Evolutionary conservation across 2,329 filamentous ascomycete species (phyloP), one percentile per base, ranked within the genome.

Genomic region (Colletotrichum orbiculare): DNA sequence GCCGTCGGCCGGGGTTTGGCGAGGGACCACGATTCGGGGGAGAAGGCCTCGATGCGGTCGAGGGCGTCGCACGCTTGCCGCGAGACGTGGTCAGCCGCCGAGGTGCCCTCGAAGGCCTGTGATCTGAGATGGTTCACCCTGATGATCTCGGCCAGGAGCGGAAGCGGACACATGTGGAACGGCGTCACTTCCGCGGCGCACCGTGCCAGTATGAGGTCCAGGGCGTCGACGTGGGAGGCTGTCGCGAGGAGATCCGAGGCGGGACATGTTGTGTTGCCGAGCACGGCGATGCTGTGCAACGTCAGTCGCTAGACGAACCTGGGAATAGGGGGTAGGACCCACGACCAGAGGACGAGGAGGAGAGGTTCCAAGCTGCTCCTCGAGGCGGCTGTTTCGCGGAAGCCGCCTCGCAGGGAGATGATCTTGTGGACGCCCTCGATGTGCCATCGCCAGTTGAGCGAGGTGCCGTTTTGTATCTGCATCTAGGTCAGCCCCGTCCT

Each of bases 191-290:
- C 66, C 7, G 34, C 33, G 38, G 53, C 47, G 58, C 70, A 73
- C 4, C 67, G 50, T 6, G 72, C 25, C 12, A 74, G 11, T 1
- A 77, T 65, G 43, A 69, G 61, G 8, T 75, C 69, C 8, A 75
- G 55, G 5, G 73, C 70, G 1, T 72, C 70, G 17, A 74, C 55
- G 33, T 75, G 72, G 12, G 54, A 57, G 2, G 42, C 58, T 0
- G 72, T 66, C 54, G 73, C 72, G 17, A 65, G 25, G 33, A 79
- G 68, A 52, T 76, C 67, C 42, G 72, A 69, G 17, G 76, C 74
- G 6, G 78, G 76, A 1, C 72, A 76, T 6, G 77, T 76, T 8
- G 77, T 79, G 60, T 80, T 75, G 3, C 71, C 74, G 7, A 78
- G 72, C 8, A 79, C 72, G 1, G 72, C 67, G 35, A 74, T 55